These are phyloP conservation scores for Hygrophorus pudorinus DNA, from an alignment of 768 basidiomycete species.

Conservation along the genomic window DNA sequence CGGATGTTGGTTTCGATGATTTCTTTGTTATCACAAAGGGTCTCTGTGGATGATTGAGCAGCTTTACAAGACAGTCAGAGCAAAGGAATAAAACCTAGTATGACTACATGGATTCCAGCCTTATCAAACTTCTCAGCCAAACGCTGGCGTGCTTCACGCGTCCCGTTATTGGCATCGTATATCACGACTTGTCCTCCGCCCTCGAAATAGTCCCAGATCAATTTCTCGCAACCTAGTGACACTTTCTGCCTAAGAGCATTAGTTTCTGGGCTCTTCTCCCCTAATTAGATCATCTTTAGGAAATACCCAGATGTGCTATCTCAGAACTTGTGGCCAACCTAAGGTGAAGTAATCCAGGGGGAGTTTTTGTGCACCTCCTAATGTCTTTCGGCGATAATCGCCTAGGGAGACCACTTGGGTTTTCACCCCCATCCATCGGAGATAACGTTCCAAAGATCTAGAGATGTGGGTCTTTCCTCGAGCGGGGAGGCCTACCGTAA, in stretches of 20 bases:
- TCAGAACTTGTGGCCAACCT: constrained; percentile 31
- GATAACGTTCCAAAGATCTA: constrained; percentile 89
- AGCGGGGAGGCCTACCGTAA: constrained; percentile 89
- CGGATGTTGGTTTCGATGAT: constrained; percentile 93
- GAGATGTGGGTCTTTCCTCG: constrained; percentile 97
- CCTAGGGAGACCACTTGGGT: constrained; percentile 92
- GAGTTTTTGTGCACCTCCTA: constrained; percentile 81
- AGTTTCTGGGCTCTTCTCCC: constrained; percentile 75
- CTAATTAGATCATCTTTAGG: constrained; percentile 21
- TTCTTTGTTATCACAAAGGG: constrained; percentile 82
- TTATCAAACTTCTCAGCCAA: constrained; percentile 81
- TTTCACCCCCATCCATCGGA: constrained; percentile 97
- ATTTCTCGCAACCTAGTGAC: constrained; percentile 75
- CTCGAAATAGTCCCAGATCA: constrained; percentile 83
- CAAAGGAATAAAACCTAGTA: constrained; percentile 49
- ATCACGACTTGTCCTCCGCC: constrained; percentile 91
- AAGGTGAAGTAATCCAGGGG: constrained; percentile 90
- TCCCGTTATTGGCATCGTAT: constrained; percentile 97
- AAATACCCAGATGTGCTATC: neutral
- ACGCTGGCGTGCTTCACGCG: constrained; percentile 49
- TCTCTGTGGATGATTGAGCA: constrained; percentile 47
- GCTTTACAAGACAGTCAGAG: neutral
- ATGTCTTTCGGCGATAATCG: constrained; percentile 83
- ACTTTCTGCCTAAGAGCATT: constrained; percentile 65
- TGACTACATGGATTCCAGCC: constrained; percentile 83